Conservation (phyloP, 331 rosid genomes). For the Malus hybrid region DNA sequence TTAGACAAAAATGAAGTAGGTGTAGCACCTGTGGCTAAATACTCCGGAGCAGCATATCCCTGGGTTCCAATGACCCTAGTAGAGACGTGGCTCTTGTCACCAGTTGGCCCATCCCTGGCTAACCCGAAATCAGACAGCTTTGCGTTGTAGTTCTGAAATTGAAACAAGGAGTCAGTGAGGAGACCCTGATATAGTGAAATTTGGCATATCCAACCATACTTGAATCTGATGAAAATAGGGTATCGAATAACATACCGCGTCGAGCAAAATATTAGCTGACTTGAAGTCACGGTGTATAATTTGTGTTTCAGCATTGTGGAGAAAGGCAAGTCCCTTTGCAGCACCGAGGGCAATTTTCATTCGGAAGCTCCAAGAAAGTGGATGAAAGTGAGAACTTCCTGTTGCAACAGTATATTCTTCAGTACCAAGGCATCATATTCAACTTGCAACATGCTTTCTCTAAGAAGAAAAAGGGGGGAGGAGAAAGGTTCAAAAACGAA, state of each 20-base stretch:
- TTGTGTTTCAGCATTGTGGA: slow-evolving; percentile 65
- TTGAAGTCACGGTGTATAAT: slow-evolving; percentile 96
- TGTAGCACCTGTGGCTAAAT: slow-evolving; percentile 64
- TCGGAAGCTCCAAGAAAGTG: slow-evolving; percentile 78
- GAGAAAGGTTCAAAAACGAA: not conserved
- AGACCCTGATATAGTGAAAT: not conserved
- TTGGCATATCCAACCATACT: not conserved
- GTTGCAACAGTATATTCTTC: slow-evolving; percentile 15
- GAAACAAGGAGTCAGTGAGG: not conserved
- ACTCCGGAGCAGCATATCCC: slow-evolving; percentile 87
- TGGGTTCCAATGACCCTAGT: slow-evolving; percentile 85
- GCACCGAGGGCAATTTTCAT: slow-evolving; percentile 75
- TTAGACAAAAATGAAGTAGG: slow-evolving; percentile 1
- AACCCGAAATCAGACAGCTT: slow-evolving; percentile 95
- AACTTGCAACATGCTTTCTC: not conserved
- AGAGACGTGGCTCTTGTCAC: slow-evolving; percentile 88
- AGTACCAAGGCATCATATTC: not conserved
- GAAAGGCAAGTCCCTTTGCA: slow-evolving; percentile 91
- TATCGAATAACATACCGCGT: slow-evolving; percentile 42
- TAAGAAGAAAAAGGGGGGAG: not conserved
- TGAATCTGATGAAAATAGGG: not conserved
- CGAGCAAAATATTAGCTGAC: slow-evolving; percentile 86
- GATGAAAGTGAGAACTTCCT: slow-evolving; percentile 74
- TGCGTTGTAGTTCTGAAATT: slow-evolving; percentile 64
- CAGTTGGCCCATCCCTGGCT: slow-evolving; percentile 95